Evolutionary conservation across 2,329 filamentous ascomycete genomes (phyloP).

Genomic region (Elsinoe batatas): DNA sequence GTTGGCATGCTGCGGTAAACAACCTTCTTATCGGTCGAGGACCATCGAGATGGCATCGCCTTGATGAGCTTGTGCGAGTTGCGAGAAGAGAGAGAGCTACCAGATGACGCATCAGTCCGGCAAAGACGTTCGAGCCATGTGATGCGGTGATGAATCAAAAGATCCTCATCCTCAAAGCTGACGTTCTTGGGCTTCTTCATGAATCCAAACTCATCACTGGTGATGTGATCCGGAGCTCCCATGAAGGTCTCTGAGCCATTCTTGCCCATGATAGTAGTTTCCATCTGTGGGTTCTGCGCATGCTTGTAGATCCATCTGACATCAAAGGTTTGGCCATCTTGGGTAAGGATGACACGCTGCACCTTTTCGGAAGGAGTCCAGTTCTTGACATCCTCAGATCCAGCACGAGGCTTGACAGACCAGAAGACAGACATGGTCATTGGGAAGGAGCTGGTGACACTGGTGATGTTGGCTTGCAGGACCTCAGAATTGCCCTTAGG

Average conservation of each 20-base stretch:
- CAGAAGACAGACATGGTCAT: slow-evolving; percentile 14
- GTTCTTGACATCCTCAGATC: slow-evolving; percentile 15
- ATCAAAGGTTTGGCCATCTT: slow-evolving; percentile 15
- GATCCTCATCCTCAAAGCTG: slow-evolving; percentile 15
- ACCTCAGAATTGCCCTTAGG: slow-evolving; percentile 16
- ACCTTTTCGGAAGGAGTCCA: slow-evolving; percentile 16
- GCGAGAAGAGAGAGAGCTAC: background rate
- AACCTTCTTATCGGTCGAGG: slow-evolving; percentile 11
- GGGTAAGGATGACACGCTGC: slow-evolving; percentile 12
- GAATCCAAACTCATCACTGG: slow-evolving; percentile 14
- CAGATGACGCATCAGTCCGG: background rate
- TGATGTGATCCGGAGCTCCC: slow-evolving; percentile 11
- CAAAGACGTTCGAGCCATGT: slow-evolving; percentile 13
- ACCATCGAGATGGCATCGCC: slow-evolving; percentile 12
- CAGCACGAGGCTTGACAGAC: slow-evolving; percentile 16
- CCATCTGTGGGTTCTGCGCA: slow-evolving; percentile 14
- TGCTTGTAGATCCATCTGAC: slow-evolving; percentile 17
- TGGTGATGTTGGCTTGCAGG: slow-evolving; percentile 13
- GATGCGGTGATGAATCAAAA: slow-evolving; percentile 15
- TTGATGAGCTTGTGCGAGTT: slow-evolving; percentile 10
- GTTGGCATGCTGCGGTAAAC: slow-evolving; percentile 15
- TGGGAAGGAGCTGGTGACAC: slow-evolving; percentile 1
- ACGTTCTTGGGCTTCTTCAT: slow-evolving; percentile 16
- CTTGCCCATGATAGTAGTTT: slow-evolving; percentile 14
- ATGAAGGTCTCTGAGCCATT: slow-evolving; percentile 13